Evolutionary conservation across 73 alveolate genomes (phyloP), one percentile per base, ranked within the genome.

Genomic region (Stentor roeselii): DNA sequence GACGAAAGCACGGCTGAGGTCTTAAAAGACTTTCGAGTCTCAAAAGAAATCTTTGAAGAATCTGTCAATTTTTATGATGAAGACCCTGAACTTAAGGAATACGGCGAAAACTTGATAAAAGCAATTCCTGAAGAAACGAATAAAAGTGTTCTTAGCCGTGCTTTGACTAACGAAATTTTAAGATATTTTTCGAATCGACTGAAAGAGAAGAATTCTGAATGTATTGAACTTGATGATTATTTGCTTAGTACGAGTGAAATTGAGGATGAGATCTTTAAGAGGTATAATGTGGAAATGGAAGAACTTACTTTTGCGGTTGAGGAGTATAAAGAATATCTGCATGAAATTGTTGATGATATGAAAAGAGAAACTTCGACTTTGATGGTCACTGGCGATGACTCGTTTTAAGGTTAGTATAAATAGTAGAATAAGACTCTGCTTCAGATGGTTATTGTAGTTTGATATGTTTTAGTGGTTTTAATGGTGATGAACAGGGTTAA

Each of bases 201-300:
- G 32, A 60, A 39, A 31, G 32, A 4, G 21, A 67, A 40, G 15
- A 82, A 82, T 50, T 50, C 67, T 6, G 67, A 50, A 11, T 11
- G 6, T 50, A 50, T 50, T 50, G 67, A 50, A 6, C 21, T 50
- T 50, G 67, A 50, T 50, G 67, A 50, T 6, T 67, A 67, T 67
- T 67, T 21, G 2, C 15, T 67, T 21, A 2, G 21, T 21, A 67
- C 80, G 34, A 67, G 80, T 32, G 42, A 67, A 32, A 67, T 67
- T 1, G 80, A 67, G 34, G 80, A 67, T 32, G 80, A 67, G 37
- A 67, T 67, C 34, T 67, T 27, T 67, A 67, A 34, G 37, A 67
- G 34, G 1, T 2, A 67, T 67, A 2, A 2, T 15, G 34, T 67
- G 14, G 80, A 67, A 40, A 32, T 67, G 0, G 80, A 67, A 2